Evolutionary conservation across 2,329 filamentous ascomycete genomes (phyloP).

Genomic region (Diaporthe eres): DNA sequence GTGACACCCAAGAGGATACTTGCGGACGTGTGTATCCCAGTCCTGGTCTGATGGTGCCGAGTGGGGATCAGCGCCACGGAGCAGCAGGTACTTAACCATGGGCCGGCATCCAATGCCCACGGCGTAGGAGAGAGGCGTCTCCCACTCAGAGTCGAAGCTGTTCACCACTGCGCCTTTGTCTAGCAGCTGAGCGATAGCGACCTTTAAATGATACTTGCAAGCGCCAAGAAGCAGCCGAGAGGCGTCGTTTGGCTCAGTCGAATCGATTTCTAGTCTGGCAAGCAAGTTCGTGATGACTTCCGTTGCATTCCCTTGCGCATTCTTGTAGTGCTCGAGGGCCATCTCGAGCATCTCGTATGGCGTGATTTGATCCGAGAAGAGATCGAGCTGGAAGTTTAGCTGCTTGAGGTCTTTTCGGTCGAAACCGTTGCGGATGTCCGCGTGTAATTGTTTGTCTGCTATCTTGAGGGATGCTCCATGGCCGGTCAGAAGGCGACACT

Average conservation of each 20-base stretch:
- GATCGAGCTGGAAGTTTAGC: neutral
- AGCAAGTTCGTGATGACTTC: neutral
- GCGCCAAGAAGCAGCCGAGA: neutral
- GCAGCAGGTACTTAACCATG: neutral
- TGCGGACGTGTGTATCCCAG: neutral
- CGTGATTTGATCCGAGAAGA: neutral
- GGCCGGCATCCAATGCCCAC: neutral
- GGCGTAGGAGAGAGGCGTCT: neutral
- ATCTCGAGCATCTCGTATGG: neutral
- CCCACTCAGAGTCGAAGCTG: neutral
- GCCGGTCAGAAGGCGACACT: neutral
- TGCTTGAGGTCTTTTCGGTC: neutral
- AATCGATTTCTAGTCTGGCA: neutral
- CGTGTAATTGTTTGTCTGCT: neutral
- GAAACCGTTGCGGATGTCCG: neutral
- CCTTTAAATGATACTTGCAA: neutral
- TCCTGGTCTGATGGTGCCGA: neutral
- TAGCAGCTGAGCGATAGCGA: neutral
- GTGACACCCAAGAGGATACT: too few species aligned
- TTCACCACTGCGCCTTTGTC: neutral
- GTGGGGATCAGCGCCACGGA: slow-evolving; percentile 2
- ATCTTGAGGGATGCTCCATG: neutral
- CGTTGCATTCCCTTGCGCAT: neutral
- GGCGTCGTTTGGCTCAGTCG: rapidly evolving
- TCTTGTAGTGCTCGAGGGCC: neutral